Conservation (phyloP, 2,329 filamentous ascomycete species). For the Emmonsia crescens region DNA sequence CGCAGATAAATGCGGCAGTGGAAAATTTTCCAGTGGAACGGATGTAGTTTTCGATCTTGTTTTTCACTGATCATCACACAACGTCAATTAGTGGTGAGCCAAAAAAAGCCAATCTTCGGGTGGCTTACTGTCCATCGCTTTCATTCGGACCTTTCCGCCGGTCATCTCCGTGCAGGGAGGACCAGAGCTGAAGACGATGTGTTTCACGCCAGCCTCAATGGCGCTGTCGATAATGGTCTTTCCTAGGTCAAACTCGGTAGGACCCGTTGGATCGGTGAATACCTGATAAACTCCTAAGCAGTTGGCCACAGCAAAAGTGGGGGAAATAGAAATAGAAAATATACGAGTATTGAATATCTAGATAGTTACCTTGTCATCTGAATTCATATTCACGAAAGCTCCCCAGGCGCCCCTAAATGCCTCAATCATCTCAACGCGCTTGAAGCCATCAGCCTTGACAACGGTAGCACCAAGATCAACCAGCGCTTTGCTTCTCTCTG, state of each 20-base stretch:
- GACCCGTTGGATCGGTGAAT: slow-evolving; percentile 13
- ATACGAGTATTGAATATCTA: background rate
- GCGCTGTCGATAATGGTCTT: slow-evolving; percentile 27
- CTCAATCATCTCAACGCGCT: slow-evolving; percentile 13
- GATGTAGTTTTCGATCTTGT: slow-evolving; percentile 30
- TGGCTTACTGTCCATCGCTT: slow-evolving; percentile 26
- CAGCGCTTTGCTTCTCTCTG: slow-evolving; percentile 15
- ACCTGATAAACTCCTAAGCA: background rate
- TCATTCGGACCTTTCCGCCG: slow-evolving; percentile 22
- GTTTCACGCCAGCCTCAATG: slow-evolving; percentile 23
- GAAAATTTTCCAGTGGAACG: slow-evolving; percentile 23
- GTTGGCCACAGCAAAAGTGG: background rate
- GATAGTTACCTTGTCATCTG: slow-evolving; percentile 5
- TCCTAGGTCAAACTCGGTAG: slow-evolving; percentile 28
- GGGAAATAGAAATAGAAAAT: background rate
- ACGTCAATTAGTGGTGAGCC: background rate
- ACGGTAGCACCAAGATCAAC: slow-evolving; percentile 17
- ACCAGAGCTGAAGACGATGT: slow-evolving; percentile 30
- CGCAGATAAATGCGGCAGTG: slow-evolving; percentile 25
- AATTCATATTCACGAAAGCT: slow-evolving; percentile 18
- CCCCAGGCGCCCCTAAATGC: slow-evolving; percentile 18
- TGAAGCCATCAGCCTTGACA: slow-evolving; percentile 16
- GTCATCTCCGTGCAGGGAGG: slow-evolving; percentile 25
- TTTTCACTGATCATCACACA: slow-evolving; percentile 24
- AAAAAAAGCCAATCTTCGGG: background rate